Conservation (phyloP, 139 green algal genomes). For the Tetradesmus lagerheimii region DNA sequence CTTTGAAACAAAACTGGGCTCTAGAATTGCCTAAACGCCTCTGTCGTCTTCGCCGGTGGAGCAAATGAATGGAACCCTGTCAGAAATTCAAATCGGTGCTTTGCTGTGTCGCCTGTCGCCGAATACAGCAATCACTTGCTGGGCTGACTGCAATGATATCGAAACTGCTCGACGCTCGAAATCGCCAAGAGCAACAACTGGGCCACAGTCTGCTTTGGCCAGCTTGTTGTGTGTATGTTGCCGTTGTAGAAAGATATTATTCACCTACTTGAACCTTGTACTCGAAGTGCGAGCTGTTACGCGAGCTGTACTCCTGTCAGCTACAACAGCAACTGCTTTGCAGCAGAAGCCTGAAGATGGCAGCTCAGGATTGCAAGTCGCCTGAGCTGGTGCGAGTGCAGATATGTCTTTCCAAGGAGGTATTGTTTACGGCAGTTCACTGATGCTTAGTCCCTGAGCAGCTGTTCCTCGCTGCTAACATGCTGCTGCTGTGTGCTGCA, state of each 20-base stretch:
- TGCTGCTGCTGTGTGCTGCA: neutral
- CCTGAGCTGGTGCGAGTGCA: neutral
- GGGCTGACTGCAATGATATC: too few relatives aligned
- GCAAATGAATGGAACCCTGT: neutral
- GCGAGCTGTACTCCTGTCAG: neutral
- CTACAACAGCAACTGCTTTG: neutral
- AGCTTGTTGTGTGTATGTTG: neutral
- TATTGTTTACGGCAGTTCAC: neutral
- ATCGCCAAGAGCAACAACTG: neutral
- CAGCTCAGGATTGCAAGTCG: neutral
- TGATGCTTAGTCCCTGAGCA: too few relatives aligned
- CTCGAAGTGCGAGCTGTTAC: too few relatives aligned
- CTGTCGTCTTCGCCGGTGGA: too few relatives aligned
- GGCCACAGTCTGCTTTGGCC: neutral
- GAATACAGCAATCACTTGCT: too few relatives aligned
- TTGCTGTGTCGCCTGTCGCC: too few relatives aligned
- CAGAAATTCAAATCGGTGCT: neutral
- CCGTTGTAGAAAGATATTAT: neutral
- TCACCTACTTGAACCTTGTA: neutral
- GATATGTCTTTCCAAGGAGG: neutral
- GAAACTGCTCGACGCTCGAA: too few relatives aligned
- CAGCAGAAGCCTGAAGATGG: neutral
- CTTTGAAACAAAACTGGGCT: too few relatives aligned
- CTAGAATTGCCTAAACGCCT: too few relatives aligned
- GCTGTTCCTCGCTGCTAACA: neutral